Evolutionary conservation across 2,329 filamentous ascomycete genomes (phyloP), one percentile per base, ranked within the genome.

Genomic region (Drechmeria coniospora): DNA sequence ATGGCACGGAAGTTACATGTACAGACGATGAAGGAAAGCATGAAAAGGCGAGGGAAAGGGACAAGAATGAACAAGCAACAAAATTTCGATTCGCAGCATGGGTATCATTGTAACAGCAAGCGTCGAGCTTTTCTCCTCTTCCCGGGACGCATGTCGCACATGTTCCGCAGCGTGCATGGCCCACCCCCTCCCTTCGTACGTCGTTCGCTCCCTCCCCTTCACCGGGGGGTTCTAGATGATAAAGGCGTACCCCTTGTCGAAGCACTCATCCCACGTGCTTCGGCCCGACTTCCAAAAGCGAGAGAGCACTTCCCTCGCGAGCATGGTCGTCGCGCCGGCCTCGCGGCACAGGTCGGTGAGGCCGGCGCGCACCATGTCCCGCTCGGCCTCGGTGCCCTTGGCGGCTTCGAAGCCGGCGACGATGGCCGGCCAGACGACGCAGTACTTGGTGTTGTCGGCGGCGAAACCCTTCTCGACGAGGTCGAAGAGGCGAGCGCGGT

Each of bases 241-340:
- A n/a, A 27, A 23, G 6, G 26, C 26, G 15, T 33, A 31, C 11
- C 26, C 23, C 4, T 23, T 7, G n/a, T 34, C 29, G 17, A 34
- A 34, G 22, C 32, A 34, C 7, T 29, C 32, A 26, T 34, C 32
- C 32, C 32, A 34, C 4, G 8, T 24, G 13, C 6, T 29, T 24
- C 26, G 28, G 6, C 29, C 24, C 4, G 32, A 34, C 9, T n/a
- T 11, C 32, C 32, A 34, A 23, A 29, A 35, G 14, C 17, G 16
- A 12, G n/a, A 11, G 20, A 35, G 16, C 8, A 25, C 27, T 9
- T 14, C 21, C 23, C 18, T 24, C 2, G 32, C 32, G 6, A 32
- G n/a, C 10, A 27, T 12, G 3, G 32, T 25, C 8, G 30, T 23
- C 12, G 25, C 26, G 18, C 26, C 26, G 5, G 18, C 22, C 5